Evolutionary conservation across 306 rosid genomes (phyloP), one percentile per base, ranked within the genome.

Genomic region (Begonia peltatifolia): DNA sequence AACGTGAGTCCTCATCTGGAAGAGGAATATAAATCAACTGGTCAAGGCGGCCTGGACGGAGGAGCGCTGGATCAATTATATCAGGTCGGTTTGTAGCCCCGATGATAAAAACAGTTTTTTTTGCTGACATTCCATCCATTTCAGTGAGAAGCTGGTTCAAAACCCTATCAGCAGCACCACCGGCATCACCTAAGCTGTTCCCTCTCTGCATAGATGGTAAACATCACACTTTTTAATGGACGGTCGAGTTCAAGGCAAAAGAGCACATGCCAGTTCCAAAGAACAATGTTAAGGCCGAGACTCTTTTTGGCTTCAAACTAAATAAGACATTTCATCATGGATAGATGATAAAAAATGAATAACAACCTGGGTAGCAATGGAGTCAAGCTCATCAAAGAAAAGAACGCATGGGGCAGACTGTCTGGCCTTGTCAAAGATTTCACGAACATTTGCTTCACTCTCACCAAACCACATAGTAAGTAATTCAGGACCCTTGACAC

Each of bases 391-490:
- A 53, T 90, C 99, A 52, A 90, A 90, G 84, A 90, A 90, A 36
- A 90, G 87, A 59, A 90, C 99, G 75, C 99, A 90, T 11, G 99
- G 99, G 53, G 99, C 99, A 67, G 99, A 90, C 41, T 84, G 87
- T 3, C 99, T 94, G 41, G 99, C 99, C 87, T 90, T 90, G 83
- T 90, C 97, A 53, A 90, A 90, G 50, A 90, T 90, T 70, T 90
- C 97, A n/a, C 97, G 73, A 41, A 90, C 97, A 43, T 90, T 90
- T 53, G 97, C 97, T 77, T 90, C 97, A 73, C 97, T 90, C 78
- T 90, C 97, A 71, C 97, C 97, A 55, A 90, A 90, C 97, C 97
- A 90, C 97, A 90, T 90, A 0, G 97, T 90, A 50, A 90, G 95
- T 55, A 90, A 84, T 76, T 90, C 97, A 0, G 97, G 97, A 60